Evolutionary conservation across 371 early-diverging fungal genomes (phyloP).

Genomic region (Mucor racemosus): DNA sequence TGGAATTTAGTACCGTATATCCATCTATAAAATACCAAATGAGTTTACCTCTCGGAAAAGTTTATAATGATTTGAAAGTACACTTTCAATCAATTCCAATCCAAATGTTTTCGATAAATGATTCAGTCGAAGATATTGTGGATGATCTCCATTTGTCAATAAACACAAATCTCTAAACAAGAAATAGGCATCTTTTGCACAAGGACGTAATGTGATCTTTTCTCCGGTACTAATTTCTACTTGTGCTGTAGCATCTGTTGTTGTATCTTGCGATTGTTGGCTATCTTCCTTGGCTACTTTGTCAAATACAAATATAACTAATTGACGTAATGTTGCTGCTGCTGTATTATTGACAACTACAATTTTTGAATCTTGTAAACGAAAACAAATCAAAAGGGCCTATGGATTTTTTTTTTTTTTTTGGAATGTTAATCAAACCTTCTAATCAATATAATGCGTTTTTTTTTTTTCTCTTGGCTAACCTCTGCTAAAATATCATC

Average conservation of each 20-base stretch:
- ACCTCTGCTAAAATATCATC: constrained; percentile 87
- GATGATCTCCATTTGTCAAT: constrained; percentile 66
- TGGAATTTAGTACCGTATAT: neutral
- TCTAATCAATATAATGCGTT: neutral
- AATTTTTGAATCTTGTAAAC: constrained; percentile 85
- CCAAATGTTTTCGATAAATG: constrained; percentile 81
- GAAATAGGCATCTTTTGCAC: constrained; percentile 83
- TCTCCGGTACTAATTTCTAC: constrained; percentile 39
- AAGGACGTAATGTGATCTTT: constrained; percentile 52
- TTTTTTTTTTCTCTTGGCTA: constrained; percentile 8
- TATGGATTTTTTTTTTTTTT: constrained; percentile 15
- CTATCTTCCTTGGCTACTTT: constrained; percentile 79
- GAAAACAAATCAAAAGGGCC: constrained; percentile 89
- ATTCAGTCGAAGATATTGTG: constrained; percentile 70
- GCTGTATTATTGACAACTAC: constrained; percentile 93
- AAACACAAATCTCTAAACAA: constrained; percentile 87
- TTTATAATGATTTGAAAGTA: constrained; percentile 77
- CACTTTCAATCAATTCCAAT: constrained; percentile 92
- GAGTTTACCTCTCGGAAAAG: constrained; percentile 73
- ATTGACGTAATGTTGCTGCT: constrained; percentile 91
- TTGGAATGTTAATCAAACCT: neutral
- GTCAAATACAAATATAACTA: constrained; percentile 94
- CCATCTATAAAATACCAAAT: neutral
- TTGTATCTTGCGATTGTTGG: constrained; percentile 15
- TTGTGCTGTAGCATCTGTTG: constrained; percentile 36